phyloP scores from a whole-genome alignment of 192 early-diverging fungal genomes.

The Backusella tarrabulga region DNA sequence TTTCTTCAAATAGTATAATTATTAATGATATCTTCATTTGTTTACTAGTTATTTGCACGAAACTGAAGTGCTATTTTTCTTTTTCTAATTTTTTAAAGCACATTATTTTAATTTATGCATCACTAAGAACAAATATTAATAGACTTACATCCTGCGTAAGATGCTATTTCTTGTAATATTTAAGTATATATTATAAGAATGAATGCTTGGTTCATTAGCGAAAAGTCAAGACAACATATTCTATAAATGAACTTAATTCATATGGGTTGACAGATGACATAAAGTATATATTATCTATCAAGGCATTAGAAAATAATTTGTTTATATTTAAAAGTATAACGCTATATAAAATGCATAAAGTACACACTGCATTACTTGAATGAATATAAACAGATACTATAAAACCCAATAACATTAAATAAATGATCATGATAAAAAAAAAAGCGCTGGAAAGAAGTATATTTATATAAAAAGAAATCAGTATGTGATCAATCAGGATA shows the following conservation, averaged over 20 bases:
- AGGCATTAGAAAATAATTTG: neutral
- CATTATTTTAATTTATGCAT: slow-evolving; percentile 1
- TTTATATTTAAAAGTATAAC: neutral
- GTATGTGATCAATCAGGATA: neutral
- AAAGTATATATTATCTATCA: neutral
- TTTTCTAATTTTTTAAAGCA: neutral
- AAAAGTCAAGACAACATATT: neutral
- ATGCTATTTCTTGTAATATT: neutral
- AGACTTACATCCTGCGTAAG: neutral
- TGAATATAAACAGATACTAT: neutral
- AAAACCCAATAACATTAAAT: neutral
- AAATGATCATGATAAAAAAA: neutral
- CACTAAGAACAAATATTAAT: neutral
- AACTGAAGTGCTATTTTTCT: neutral
- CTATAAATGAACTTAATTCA: neutral
- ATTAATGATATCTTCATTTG: neutral
- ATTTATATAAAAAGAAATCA: neutral
- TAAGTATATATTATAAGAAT: neutral
- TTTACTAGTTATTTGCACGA: neutral
- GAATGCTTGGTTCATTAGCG: neutral
- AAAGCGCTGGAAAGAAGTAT: neutral
- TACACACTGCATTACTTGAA: neutral
- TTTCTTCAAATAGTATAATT: neutral
- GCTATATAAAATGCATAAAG: neutral
- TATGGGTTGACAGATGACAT: neutral